Evolutionary conservation across 2,329 filamentous ascomycete genomes (phyloP), one percentile per base, ranked within the genome.

Genomic region (Talaromyces verruculosus): DNA sequence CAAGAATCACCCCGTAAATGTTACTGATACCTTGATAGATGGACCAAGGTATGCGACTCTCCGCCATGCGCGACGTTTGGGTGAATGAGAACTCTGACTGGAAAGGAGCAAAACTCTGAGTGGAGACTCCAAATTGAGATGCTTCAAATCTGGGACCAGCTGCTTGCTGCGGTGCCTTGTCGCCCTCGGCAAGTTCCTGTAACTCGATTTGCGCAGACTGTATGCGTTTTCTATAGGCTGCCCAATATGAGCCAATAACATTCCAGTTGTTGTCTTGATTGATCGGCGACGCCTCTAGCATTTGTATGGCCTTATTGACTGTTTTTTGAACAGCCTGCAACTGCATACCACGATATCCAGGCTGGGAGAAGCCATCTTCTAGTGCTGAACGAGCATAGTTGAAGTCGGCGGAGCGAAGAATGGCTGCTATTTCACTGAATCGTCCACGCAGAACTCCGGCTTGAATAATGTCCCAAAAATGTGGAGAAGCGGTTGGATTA

Each of bases 381-480:
- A 84, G 72, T 1, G 87, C 86, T 17, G 84, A 89, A 62, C 86
- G 86, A 30, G 93, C 91, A 67, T 91, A 82, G 69, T 88, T 89
- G 85, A 95, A 97, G 37, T 91, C 91, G 11, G 92, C 92, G 63
- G 87, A 85, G 65, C 84, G 85, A 58, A 98, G 82, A 33, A 96
- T 78, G 57, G 84, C 81, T n/a, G 89, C 83, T 1, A 89, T 89
- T 49, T 87, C 87, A 15, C 77, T 71, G 51, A 96, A 85, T 66
- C 90, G 89, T 49, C 93, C 94, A 57, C 93, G 90, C 30, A 96
- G 82, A 25, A 93, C 82, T 15, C 88, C 83, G 64, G 87, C 87
- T 71, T 89, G 91, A n/a, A 97, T 82, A 1, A 88, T 88, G 73
- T 93, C 91, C 94, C 94, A 98, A 78, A 92, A 98, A 41, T 90